phyloP scores from a whole-genome alignment of 140 eudicot species.

The Flaveria floridana region DNA sequence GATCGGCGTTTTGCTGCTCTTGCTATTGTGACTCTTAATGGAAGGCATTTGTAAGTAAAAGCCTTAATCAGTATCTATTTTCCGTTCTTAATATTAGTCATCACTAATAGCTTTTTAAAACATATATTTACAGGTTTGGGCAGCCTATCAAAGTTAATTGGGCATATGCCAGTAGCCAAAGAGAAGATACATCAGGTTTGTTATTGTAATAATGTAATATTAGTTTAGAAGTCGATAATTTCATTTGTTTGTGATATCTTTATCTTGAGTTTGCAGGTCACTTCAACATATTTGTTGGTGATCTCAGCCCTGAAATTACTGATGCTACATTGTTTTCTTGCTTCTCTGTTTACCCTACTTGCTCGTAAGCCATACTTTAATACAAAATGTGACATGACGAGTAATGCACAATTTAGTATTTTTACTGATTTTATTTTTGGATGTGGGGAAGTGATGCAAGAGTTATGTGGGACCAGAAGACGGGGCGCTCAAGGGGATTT shows the following conservation, averaged over 20 bases:
- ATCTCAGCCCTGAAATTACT: slow-evolving; percentile 96
- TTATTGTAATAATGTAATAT: slow-evolving; percentile 10
- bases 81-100: slow-evolving; percentile 10
- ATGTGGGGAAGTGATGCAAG: slow-evolving; percentile 73
- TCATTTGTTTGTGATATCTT: neutral
- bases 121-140: slow-evolving; percentile 62
- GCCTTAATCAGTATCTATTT: neutral
- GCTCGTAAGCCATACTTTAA: slow-evolving; percentile 72
- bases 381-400: slow-evolving; percentile 12
- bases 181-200: slow-evolving; percentile 93
- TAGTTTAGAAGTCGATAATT: neutral
- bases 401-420: neutral
- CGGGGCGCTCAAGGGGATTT: slow-evolving; percentile 98
- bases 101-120: neutral
- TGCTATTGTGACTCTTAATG: slow-evolving; percentile 91
- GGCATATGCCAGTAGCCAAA: slow-evolving; percentile 95
- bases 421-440: slow-evolving; percentile 13
- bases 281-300: slow-evolving; percentile 95
- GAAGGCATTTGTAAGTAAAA: slow-evolving; percentile 79
- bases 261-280: slow-evolving; percentile 52
- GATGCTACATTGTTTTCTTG: slow-evolving; percentile 91
- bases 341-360: slow-evolving; percentile 75
- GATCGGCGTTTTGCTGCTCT: slow-evolving; percentile 94
- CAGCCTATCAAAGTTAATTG: slow-evolving; percentile 98
- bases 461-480: slow-evolving; percentile 99